These are phyloP conservation scores for Curvularia spicifera DNA, from an alignment of 2,329 filamentous ascomycete species.

Conservation along the genomic window DNA sequence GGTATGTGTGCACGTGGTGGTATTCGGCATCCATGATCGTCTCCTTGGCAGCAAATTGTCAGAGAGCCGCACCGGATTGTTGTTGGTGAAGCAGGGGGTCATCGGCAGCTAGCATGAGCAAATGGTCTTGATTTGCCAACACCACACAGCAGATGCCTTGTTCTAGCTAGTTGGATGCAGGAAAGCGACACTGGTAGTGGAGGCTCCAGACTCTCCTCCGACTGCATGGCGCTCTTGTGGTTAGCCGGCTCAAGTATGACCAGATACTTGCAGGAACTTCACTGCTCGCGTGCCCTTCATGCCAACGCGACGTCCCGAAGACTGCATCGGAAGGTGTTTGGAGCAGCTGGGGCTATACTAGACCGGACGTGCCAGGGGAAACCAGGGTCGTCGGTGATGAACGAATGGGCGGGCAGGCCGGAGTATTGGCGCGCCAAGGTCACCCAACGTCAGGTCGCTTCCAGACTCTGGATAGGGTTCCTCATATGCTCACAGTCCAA, in stretches of 20 bases:
- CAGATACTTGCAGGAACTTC: background rate
- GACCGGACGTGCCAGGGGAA: background rate
- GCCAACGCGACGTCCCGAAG: slow-evolving; percentile 12
- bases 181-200: slow-evolving; percentile 26
- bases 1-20: slow-evolving; percentile 18
- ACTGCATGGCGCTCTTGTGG: slow-evolving; percentile 13
- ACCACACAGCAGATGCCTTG: slow-evolving; percentile 14
- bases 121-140: slow-evolving; percentile 40
- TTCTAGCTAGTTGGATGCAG: slow-evolving; percentile 31
- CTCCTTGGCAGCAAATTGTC: slow-evolving; percentile 2
- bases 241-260: background rate
- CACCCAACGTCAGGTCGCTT: slow-evolving; percentile 19
- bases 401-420: slow-evolving; percentile 6
- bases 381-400: slow-evolving; percentile 3
- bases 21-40: background rate
- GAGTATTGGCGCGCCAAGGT: slow-evolving; percentile 14
- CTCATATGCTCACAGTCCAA: slow-evolving; percentile 17
- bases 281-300: slow-evolving; percentile 9
- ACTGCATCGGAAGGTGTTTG: slow-evolving; percentile 4
- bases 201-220: slow-evolving; percentile 10
- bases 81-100: slow-evolving; percentile 26
- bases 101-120: slow-evolving; percentile 24
- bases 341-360: background rate
- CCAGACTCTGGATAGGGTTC: slow-evolving; percentile 13
- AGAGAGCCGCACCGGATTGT: slow-evolving; percentile 23